Percentiles rank a stretch among this genome's conserved stretches.
Evolutionary conservation across 1,139 yeast species (phyloP).

Genomic region (Torulaspora globosa): DNA sequence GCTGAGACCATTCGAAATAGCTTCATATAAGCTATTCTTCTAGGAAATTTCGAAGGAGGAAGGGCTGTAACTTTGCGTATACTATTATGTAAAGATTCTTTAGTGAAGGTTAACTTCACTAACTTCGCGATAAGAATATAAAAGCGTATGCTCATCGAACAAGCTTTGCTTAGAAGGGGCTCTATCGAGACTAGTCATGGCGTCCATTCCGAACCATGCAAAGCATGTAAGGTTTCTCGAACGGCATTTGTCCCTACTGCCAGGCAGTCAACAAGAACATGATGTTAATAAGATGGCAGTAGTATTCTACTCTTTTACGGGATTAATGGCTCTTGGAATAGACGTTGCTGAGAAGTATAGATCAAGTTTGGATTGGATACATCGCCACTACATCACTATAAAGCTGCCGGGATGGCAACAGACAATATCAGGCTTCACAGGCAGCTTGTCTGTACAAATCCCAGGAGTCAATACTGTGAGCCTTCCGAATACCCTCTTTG

Average conservation of each 20-base stretch:
- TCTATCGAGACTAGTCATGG: constrained; percentile 3
- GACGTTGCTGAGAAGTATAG: constrained; percentile 19
- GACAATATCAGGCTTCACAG: constrained; percentile 29
- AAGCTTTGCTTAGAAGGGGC: neutral
- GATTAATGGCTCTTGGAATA: constrained; percentile 22
- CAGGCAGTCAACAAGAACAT: constrained; percentile 29
- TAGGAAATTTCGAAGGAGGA: neutral
- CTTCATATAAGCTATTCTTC: constrained; percentile 41
- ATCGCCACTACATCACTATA: constrained; percentile 19
- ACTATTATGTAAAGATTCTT: neutral
- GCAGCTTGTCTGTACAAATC: constrained; percentile 20
- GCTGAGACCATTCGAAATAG: constrained; percentile 75
- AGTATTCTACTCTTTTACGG: constrained; percentile 28
- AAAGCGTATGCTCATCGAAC: neutral
- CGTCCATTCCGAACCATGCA: constrained; percentile 2
- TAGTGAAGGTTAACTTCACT: neutral
- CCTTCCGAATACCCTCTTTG: constrained; percentile 35
- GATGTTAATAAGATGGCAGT: constrained; percentile 35
- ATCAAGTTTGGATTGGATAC: constrained; percentile 21
- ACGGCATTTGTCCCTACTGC: constrained; percentile 31
- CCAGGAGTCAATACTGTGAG: constrained; percentile 22
- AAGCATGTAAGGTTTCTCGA: constrained; percentile 30
- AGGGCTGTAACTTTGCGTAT: neutral
- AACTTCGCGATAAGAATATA: neutral
- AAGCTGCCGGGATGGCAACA: constrained; percentile 4